Evolutionary conservation across 495 filamentous ascomycete genomes (phyloP), one percentile per base, ranked within the genome.

Genomic region (Penicillium psychrofluorescens): DNA sequence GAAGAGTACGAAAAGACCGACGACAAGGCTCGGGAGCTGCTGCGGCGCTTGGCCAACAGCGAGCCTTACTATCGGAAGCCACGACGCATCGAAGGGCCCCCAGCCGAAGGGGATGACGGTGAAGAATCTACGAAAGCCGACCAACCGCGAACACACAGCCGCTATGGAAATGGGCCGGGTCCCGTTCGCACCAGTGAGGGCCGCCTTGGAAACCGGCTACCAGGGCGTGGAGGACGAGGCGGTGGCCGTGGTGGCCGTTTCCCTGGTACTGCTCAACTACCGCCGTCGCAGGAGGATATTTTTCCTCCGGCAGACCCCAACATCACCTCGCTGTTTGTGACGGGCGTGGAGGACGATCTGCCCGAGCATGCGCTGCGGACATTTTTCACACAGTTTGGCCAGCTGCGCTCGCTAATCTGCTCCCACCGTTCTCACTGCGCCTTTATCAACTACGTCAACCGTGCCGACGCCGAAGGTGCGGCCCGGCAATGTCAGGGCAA

Each of bases 381-480:
- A 7, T 92, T 92, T 72, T 98, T 98, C 67, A 76, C 83, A 27
- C 76, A 82, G 32, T 95, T 88, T 51, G 92, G 92, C 38, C 80
- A 83, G 52, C 79, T 98, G 41, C 87, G 90, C 43, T 92, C 86
- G 4, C 59, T 98, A 13, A 83, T 97, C 38, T 95, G 94, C 63
- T 94, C 90, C 10, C 92, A 98, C 63, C 91, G 95, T 63, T 86
- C 92, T 7, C 94, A 96, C 57, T 95, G 88, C 55, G 92, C 94
- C 0, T 98, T 95, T 55, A 77, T 98, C 64, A 98, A 97, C 67
- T 98, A 86, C 60, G 76, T 85, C 42, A 85, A 78, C 22, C 81
- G 94, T 41, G 79, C 86, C 35, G 81, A 75, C 2, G 92, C 92
- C 8, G 92, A 97, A 63, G 79, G 72, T 16, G 92, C 92, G 0